A percentile compares a stretch with the other conserved stretches of the same genome.
Conservation (phyloP, 345 rosid species). For the Salix dunnii region DNA sequence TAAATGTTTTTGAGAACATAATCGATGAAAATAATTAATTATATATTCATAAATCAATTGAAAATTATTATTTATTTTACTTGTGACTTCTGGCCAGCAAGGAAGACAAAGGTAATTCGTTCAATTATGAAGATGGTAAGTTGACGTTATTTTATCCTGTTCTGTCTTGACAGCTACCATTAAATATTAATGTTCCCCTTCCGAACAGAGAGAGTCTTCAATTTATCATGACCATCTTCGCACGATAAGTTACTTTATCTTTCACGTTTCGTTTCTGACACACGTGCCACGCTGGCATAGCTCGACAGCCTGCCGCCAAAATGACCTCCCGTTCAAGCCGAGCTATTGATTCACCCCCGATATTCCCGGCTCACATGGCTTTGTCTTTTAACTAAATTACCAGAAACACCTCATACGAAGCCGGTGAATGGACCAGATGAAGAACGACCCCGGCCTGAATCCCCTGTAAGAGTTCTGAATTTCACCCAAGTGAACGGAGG, state of each 20-base stretch:
- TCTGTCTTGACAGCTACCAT: background rate
- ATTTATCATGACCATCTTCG: background rate
- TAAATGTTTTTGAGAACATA: too few relatives aligned
- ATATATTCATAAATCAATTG: too few relatives aligned
- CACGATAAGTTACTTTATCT: background rate
- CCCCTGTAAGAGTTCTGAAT: too few relatives aligned
- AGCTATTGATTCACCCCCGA: background rate
- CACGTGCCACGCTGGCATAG: slow-evolving; percentile 23
- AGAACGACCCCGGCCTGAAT: background rate
- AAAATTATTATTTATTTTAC: too few relatives aligned
- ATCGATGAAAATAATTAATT: too few relatives aligned
- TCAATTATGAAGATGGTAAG: background rate
- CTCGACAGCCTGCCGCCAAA: slow-evolving; percentile 25
- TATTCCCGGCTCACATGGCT: slow-evolving; percentile 19
- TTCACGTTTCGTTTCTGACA: slow-evolving; percentile 6
- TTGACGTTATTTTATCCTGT: background rate
- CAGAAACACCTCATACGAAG: background rate
- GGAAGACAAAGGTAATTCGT: background rate
- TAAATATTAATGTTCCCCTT: too few relatives aligned
- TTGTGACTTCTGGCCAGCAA: too few relatives aligned
- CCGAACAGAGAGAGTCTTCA: background rate
- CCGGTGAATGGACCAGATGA: background rate
- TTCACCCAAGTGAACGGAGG: too few relatives aligned
- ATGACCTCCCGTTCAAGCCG: slow-evolving; percentile 1
- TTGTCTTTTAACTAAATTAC: background rate